Evolutionary conservation across 2,329 filamentous ascomycete species (phyloP).

Genomic region (Trichoderma cornu-damae): DNA sequence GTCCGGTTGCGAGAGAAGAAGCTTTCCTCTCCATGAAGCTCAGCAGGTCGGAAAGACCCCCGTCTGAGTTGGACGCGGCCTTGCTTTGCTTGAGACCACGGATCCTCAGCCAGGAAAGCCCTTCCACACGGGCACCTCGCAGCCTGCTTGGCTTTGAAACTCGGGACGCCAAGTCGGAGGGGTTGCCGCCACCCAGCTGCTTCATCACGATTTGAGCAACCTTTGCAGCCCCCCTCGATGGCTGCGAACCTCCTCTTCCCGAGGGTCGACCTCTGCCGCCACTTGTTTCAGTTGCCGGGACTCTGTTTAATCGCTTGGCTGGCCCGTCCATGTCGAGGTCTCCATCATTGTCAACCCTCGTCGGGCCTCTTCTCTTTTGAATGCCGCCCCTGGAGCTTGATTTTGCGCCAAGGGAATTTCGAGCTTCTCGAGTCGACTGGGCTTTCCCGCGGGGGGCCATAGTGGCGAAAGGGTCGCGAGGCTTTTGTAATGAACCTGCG

Average conservation of each 20-base stretch:
- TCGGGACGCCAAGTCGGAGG: constrained; percentile 32
- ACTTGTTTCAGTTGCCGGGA: constrained; percentile 26
- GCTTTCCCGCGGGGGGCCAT: constrained; percentile 35
- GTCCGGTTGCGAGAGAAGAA: constrained; percentile 44
- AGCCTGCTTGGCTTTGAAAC: constrained; percentile 30
- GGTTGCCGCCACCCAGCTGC: constrained; percentile 36
- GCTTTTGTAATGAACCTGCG: neutral
- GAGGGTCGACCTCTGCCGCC: constrained; percentile 29
- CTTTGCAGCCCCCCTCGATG: constrained; percentile 32
- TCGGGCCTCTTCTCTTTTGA: constrained; percentile 37
- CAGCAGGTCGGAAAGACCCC: constrained; percentile 60
- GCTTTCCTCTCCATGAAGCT: constrained; percentile 69
- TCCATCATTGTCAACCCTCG: constrained; percentile 49
- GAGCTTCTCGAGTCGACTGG: constrained; percentile 30
- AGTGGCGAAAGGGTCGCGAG: neutral
- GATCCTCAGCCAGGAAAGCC: constrained; percentile 43
- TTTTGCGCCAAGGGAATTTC: constrained; percentile 30
- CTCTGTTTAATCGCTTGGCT: constrained; percentile 32
- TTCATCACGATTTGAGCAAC: constrained; percentile 42
- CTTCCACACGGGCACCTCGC: constrained; percentile 23
- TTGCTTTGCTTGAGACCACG: constrained; percentile 64
- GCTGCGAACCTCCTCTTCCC: constrained; percentile 27
- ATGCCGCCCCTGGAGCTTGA: constrained; percentile 44
- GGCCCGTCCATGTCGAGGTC: constrained; percentile 54
- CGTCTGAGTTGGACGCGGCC: constrained; percentile 59